Evolutionary conservation across 495 filamentous ascomycete genomes (phyloP).

Genomic region (Parathielavia hyrcaniae): DNA sequence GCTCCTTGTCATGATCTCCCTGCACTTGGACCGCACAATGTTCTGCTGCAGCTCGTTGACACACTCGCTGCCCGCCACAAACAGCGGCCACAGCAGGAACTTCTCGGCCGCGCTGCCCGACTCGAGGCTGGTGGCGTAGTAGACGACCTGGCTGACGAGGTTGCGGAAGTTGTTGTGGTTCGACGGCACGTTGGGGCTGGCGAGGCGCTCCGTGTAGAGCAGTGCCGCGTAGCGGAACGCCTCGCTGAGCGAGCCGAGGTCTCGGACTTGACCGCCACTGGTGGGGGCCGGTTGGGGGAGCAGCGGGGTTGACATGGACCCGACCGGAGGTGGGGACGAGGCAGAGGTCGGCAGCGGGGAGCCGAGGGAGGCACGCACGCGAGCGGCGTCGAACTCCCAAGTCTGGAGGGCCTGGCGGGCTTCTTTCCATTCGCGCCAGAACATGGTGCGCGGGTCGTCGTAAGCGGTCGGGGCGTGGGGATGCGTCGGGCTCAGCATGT

Average conservation of each 20-base stretch:
- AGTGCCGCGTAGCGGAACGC: constrained; percentile 85
- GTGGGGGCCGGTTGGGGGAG: constrained; percentile 31
- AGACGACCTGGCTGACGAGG: constrained; percentile 71
- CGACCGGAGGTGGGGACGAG: neutral
- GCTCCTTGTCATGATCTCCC: constrained; percentile 77
- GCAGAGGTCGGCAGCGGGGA: constrained; percentile 20
- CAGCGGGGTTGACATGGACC: constrained; percentile 16
- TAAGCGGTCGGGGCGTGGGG: constrained; percentile 35
- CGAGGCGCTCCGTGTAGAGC: constrained; percentile 85
- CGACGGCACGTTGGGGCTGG: constrained; percentile 67
- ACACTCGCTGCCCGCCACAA: constrained; percentile 86
- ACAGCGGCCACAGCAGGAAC: constrained; percentile 90
- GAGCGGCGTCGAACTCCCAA: constrained; percentile 64
- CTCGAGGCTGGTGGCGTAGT: constrained; percentile 71
- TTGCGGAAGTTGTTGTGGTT: constrained; percentile 74
- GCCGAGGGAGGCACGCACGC: constrained; percentile 40
- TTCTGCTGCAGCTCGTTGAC: constrained; percentile 72
- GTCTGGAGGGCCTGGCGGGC: constrained; percentile 68
- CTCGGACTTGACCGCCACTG: constrained; percentile 44
- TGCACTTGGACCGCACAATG: constrained; percentile 70
- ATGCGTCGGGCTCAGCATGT: constrained; percentile 29
- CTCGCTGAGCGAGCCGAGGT: constrained; percentile 64
- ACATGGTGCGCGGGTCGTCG: constrained; percentile 53
- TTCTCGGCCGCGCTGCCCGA: constrained; percentile 63
- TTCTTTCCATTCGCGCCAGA: constrained; percentile 84